These are phyloP conservation scores for Daldinia grandis DNA, from an alignment of 495 filamentous ascomycete species.

Conservation along the genomic window DNA sequence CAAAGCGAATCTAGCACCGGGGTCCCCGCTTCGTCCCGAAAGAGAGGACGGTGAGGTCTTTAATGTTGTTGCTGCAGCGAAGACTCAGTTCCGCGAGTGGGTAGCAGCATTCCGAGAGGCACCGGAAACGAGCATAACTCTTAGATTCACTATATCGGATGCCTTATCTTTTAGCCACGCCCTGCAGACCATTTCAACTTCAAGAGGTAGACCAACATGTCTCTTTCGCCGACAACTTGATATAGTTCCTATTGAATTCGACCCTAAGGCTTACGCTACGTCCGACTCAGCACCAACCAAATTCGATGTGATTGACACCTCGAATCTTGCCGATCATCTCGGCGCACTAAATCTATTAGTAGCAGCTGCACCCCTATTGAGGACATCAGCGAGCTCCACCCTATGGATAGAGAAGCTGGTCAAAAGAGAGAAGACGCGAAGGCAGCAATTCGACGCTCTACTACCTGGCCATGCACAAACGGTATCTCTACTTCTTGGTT, in stretches of 20 bases:
- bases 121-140: neutral
- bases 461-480: constrained; percentile 33
- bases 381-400: constrained; percentile 31
- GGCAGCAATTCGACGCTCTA: constrained; percentile 31
- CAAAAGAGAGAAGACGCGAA: constrained; percentile 9
- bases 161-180: constrained; percentile 34
- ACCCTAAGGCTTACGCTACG: constrained; percentile 22
- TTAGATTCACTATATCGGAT: constrained; percentile 41
- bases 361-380: constrained; percentile 37
- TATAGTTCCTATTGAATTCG: constrained; percentile 13
- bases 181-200: constrained; percentile 25
- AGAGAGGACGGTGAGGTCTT: neutral
- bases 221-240: constrained; percentile 25
- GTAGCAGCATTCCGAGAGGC: constrained; percentile 42
- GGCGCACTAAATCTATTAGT: constrained; percentile 38
- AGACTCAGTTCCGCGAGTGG: constrained; percentile 49
- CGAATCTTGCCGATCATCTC: constrained; percentile 37
- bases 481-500: constrained; percentile 38
- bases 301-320: constrained; percentile 46
- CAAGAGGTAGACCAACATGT: neutral
- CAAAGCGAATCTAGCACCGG: constrained; percentile 13
- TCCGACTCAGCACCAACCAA: constrained; percentile 28
- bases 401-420: constrained; percentile 39
- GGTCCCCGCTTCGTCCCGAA: constrained; percentile 29
- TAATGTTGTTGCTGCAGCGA: constrained; percentile 33